Evolutionary conservation across 1,284 basidiomycete species (phyloP), one percentile per base, ranked within the genome.

Genomic region (Cerrena zonata): DNA sequence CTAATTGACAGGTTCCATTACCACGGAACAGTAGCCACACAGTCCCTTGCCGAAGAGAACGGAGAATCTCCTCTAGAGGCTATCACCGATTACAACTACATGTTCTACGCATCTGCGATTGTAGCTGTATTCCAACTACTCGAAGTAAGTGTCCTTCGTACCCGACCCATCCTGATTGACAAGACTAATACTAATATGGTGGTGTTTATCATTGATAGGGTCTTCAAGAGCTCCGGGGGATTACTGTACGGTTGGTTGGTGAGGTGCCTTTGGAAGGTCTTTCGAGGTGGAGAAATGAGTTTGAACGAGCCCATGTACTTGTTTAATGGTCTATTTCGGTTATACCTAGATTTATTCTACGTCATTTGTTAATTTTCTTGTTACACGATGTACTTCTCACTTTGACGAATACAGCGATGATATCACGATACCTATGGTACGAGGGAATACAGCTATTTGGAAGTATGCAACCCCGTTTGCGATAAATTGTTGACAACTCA

Each of bases 221-320:
- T 5, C 53, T 78, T 50, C 73, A 76, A 51, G 73, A 76, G 50
- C 61, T 76, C 22, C 70, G 74, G 37, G 54, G 49, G 11, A 68
- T 75, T 43, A 70, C 71, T 15, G 69, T 67, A 24, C 58, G 64
- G 22, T 61, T 79, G 5, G 77, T 75, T 54, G 76, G 76, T 2
- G 75, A 74, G 58, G 67, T 77, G 2, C 73, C 74, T 2, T 58
- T 79, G 30, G 60, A 64, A 47, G 76, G 76, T 2, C 77, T 73
- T 53, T 64, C 62, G 22, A 57, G 58, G 25, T 78, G 76, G 76
- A 69, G 55, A 48, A 58, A 62, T 30, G 55, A 59, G 48, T 64
- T 62, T 47, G 63, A 62, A 36, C 56, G 58, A 13, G 51, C 55
- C 5, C 61, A 60, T 39, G 38, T 51, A 12, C 40, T 47, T 12